Percentiles rank a stretch among this genome's conserved stretches.
These are phyloP conservation scores for Geotrichum histeridarum DNA, from an alignment of 1,139 yeast genomes.

Conservation along the genomic window DNA sequence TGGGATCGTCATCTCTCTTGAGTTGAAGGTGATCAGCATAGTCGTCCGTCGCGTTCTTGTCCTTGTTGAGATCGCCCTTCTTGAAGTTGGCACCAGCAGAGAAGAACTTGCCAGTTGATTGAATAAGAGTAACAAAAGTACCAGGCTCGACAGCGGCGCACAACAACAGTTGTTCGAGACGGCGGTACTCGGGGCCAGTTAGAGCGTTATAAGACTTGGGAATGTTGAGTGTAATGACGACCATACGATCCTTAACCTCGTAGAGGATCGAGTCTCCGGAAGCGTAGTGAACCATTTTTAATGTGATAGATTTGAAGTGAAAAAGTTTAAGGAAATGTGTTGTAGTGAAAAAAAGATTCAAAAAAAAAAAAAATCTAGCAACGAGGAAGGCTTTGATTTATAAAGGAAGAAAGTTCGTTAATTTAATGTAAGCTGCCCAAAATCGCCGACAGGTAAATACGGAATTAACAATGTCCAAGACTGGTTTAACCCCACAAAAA, in stretches of 20 bases:
- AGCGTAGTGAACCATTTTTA: not conserved
- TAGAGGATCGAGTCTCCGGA: slow-evolving; percentile 18
- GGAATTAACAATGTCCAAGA: no score
- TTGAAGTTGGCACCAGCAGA: slow-evolving; percentile 80
- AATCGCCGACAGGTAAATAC: no score
- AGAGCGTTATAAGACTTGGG: slow-evolving; percentile 66
- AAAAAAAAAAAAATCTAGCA: not conserved
- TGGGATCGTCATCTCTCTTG: slow-evolving; percentile 18
- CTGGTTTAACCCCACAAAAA: not conserved
- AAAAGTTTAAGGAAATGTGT: not conserved
- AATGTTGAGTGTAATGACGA: slow-evolving; percentile 62
- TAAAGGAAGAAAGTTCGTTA: no score
- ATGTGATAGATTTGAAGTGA: not conserved
- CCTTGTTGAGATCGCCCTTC: slow-evolving; percentile 32
- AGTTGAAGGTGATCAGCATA: slow-evolving; percentile 22
- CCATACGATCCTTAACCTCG: slow-evolving; percentile 51
- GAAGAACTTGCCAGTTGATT: slow-evolving; percentile 69
- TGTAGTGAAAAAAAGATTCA: not conserved
- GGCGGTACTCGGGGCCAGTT: slow-evolving; percentile 58
- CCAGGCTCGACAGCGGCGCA: slow-evolving; percentile 62
- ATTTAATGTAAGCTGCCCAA: no score
- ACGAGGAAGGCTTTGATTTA: not conserved
- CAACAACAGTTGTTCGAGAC: slow-evolving; percentile 56
- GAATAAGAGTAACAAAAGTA: slow-evolving; percentile 62
- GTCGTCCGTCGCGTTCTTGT: slow-evolving; percentile 29